A percentile compares a stretch with the other conserved stretches of the same genome.
Evolutionary conservation across 2,329 filamentous ascomycete species (phyloP).

Genomic region (Orbilia quercus): DNA sequence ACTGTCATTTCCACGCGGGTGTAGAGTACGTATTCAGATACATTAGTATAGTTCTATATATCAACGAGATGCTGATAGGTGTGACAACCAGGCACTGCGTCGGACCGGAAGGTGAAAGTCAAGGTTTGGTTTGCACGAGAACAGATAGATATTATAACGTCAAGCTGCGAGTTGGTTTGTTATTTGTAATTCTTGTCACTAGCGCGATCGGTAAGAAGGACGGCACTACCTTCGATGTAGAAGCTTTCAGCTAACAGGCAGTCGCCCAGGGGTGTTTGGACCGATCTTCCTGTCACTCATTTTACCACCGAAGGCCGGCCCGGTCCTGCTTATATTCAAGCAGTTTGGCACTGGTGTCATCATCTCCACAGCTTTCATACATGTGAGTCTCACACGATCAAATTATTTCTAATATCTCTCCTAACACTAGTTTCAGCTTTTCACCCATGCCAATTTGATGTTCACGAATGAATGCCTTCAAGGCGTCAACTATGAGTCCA

Average conservation of each 20-base stretch:
- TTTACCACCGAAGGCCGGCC: constrained; percentile 24
- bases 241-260: constrained; percentile 33
- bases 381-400: constrained; percentile 66
- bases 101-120: constrained; percentile 63
- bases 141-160: constrained; percentile 73
- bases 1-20: constrained; percentile 80
- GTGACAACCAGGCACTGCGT: constrained; percentile 60
- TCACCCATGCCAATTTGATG: constrained; percentile 78
- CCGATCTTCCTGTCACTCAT: constrained; percentile 72
- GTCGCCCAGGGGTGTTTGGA: constrained; percentile 68
- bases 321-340: constrained; percentile 73
- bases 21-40: constrained; percentile 72
- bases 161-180: constrained; percentile 74
- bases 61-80: constrained; percentile 21
- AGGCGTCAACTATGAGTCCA: constrained; percentile 74
- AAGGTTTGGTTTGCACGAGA: constrained; percentile 60
- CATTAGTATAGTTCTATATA: neutral
- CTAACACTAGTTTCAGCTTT: constrained; percentile 67
- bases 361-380: constrained; percentile 76
- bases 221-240: neutral
- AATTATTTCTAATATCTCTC: no score
- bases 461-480: constrained; percentile 77
- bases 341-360: constrained; percentile 80
- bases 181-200: constrained; percentile 77
- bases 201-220: constrained; percentile 70